Percentiles rank a stretch among this genome's conserved stretches.
These are phyloP conservation scores for Erodium moschatum DNA, from an alignment of 441 rosid species.

Conservation along the genomic window DNA sequence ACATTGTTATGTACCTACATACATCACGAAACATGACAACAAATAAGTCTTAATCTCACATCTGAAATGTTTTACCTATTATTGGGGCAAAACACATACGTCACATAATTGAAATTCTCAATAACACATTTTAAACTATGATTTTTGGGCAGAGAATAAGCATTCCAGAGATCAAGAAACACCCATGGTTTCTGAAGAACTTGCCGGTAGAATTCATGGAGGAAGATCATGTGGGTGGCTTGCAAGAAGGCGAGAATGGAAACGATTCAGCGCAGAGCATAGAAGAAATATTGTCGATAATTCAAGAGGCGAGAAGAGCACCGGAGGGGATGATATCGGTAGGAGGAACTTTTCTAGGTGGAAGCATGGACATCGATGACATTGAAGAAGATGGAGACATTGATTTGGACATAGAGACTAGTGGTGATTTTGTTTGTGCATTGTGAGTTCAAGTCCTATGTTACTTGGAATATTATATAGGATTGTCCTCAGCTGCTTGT, in stretches of 20 bases:
- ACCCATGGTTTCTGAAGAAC: slow-evolving; percentile 90
- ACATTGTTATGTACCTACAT: no score
- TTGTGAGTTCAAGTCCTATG: slow-evolving; percentile 35
- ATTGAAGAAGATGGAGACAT: slow-evolving; percentile 52
- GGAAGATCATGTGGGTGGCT: slow-evolving; percentile 21
- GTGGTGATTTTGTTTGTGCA: slow-evolving; percentile 91
- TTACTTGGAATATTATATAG: no score
- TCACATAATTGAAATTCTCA: no score
- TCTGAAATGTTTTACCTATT: no score
- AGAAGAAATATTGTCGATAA: slow-evolving; percentile 89
- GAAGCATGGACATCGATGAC: slow-evolving; percentile 49
- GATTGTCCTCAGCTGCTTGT: no score
- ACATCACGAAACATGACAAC: no score
- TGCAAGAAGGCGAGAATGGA: background rate
- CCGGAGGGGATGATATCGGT: slow-evolving; percentile 48
- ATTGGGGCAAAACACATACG: no score
- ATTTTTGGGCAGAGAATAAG: slow-evolving; percentile 54
- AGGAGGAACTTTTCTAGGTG: slow-evolving; percentile 58
- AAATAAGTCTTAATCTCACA: no score
- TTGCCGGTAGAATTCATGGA: slow-evolving; percentile 75
- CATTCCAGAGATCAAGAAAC: slow-evolving; percentile 71
- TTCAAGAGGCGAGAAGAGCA: slow-evolving; percentile 89
- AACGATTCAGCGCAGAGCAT: slow-evolving; percentile 58
- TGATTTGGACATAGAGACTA: slow-evolving; percentile 81
- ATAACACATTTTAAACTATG: no score